These are phyloP conservation scores for Pichia occidentalis DNA, from an alignment of 805 yeast species.

Conservation along the genomic window DNA sequence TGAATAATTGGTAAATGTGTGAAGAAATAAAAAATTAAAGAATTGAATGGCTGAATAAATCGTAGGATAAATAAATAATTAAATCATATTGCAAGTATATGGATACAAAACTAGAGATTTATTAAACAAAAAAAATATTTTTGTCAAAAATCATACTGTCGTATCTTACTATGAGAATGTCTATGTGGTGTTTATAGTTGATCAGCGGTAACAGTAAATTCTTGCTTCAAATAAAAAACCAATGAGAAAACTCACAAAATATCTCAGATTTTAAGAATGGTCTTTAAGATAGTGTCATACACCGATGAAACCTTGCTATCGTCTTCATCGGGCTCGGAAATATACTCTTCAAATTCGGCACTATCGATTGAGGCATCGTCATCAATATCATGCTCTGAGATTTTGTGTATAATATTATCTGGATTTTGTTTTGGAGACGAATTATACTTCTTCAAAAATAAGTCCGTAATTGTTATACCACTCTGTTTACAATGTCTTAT, in stretches of 20 bases:
- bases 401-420: background rate
- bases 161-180: too few species aligned
- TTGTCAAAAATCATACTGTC: too few species aligned
- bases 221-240: too few species aligned
- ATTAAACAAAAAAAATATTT: too few species aligned
- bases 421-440: background rate
- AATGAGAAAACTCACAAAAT: background rate
- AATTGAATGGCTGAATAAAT: too few species aligned
- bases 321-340: background rate
- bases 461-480: slow-evolving; percentile 12
- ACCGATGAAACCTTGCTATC: slow-evolving; percentile 13
- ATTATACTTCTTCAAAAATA: slow-evolving; percentile 12
- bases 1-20: too few species aligned
- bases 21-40: too few species aligned
- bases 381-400: background rate
- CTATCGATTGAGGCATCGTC: slow-evolving; percentile 13
- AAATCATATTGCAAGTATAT: too few species aligned
- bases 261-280: slow-evolving; percentile 8
- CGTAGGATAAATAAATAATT: too few species aligned
- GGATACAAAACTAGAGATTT: too few species aligned
- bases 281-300: slow-evolving; percentile 25
- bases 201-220: too few species aligned
- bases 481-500: slow-evolving; percentile 9
- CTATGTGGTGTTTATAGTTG: too few species aligned
- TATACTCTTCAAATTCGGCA: slow-evolving; percentile 3